A percentile compares a stretch with the other conserved stretches of the same genome.
Evolutionary conservation across 345 rosid genomes (phyloP).

Genomic region (Gossypium arboreum): DNA sequence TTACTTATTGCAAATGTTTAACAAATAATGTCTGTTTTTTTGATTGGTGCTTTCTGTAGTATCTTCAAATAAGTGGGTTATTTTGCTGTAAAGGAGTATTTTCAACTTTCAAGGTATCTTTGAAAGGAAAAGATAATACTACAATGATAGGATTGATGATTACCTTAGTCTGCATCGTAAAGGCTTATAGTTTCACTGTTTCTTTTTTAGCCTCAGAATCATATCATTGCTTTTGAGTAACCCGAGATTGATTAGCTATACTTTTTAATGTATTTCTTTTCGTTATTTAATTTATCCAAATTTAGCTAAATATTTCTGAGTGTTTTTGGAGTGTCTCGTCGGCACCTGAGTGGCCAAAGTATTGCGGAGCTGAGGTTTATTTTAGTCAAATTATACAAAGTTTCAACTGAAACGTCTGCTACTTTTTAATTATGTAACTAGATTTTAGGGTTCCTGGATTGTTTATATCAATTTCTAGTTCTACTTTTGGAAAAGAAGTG

Average conservation of each 20-base stretch:
- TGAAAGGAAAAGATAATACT: not conserved
- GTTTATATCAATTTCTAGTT: not conserved
- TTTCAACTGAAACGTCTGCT: not conserved
- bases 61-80: not conserved
- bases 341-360: not conserved
- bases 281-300: not conserved
- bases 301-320: not conserved
- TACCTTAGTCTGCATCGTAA: not conserved
- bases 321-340: not conserved
- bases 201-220: not conserved
- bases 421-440: not conserved
- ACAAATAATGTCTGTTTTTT: not conserved
- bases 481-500: not conserved
- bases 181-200: not conserved
- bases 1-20: not conserved
- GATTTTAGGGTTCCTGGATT: not conserved
- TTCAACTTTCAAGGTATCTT: not conserved
- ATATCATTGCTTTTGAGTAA: not conserved
- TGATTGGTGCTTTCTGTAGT: not conserved
- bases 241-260: not conserved
- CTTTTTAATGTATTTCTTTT: not conserved
- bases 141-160: not conserved
- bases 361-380: not conserved
- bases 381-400: not conserved
- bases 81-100: not conserved